Evolutionary conservation across 257 asterid genomes (phyloP).

Genomic region (Nemophila menziesii): DNA sequence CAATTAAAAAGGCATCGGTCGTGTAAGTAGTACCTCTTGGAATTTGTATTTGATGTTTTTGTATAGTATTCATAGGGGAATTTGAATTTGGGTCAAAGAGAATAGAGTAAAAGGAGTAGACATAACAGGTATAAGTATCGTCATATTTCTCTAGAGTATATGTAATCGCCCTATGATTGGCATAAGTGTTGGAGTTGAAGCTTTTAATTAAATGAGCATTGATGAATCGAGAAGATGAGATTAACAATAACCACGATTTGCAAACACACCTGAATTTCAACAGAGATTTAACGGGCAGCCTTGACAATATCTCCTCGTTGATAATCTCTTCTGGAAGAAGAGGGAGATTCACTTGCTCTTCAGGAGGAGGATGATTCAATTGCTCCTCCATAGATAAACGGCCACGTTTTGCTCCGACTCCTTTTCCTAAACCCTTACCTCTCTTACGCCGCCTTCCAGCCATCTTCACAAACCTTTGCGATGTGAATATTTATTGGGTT

Average conservation of each 20-base stretch:
- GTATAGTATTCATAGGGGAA: slow-evolving; percentile 10
- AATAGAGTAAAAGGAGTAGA: slow-evolving; percentile 22
- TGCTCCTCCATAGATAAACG: not conserved
- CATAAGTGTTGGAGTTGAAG: not conserved
- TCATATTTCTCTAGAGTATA: slow-evolving; percentile 5
- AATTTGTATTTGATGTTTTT: too few species aligned
- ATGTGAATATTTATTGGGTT: too few species aligned
- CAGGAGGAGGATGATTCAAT: too few species aligned
- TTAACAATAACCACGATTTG: slow-evolving; percentile 34
- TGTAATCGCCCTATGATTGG: slow-evolving; percentile 3
- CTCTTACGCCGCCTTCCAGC: too few species aligned
- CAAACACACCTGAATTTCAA: slow-evolving; percentile 36
- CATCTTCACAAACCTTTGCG: too few species aligned
- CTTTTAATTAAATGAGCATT: slow-evolving; percentile 19
- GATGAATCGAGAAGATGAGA: slow-evolving; percentile 29
- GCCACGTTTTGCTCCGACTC: too few species aligned
- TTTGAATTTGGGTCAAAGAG: slow-evolving; percentile 16
- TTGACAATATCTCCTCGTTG: slow-evolving; percentile 31
- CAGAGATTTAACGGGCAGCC: slow-evolving; percentile 41
- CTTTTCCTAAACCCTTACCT: too few species aligned
- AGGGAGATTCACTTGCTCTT: slow-evolving; percentile 1
- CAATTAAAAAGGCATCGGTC: slow-evolving; percentile 18
- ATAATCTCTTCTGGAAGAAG: slow-evolving; percentile 40
- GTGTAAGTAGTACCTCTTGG: too few species aligned
- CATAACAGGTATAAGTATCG: too few species aligned